Evolutionary conservation across 1,284 basidiomycete genomes (phyloP), one percentile per base, ranked within the genome.

Genomic region (Fistulinella cinereoalba): DNA sequence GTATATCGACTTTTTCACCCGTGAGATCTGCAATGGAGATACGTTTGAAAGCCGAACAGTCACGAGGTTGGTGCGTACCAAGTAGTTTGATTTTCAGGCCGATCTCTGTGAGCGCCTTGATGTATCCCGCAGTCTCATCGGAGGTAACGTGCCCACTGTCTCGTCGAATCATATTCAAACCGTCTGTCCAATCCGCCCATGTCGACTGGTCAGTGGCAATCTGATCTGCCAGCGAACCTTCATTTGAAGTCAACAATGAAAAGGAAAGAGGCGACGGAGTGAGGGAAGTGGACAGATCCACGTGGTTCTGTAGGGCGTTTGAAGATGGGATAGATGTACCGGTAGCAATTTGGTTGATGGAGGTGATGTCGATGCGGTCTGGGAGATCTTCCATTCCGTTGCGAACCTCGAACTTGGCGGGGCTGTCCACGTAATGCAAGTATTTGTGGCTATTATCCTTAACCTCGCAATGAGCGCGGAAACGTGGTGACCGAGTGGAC

Each of bases 171-270:
- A 96, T 91, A 58, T 92, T 91, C 63, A 98, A 69, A 3, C 94
- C 95, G 65, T 98, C 95, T 1, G 91, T 91, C 95, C 95, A 98
- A 69, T 98, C 95, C 19, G 92, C 89, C 79, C 91, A 93, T 37
- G 90, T 77, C 16, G 87, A 84, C 43, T 82, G 77, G 65, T 95
- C 90, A 9, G 89, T 81, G 2, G 93, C 92, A 56, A 94, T 87
- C 53, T 91, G 80, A 64, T 97, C 92, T 6, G 92, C 88, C 46
- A 96, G 66, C 16, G 87, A 86, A 13, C 81, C 79, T 58, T 90
- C 87, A 49, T 80, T 80, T 24, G 85, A 75, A 46, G 77, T 85
- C 43, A 89, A 65, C 48, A 94, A 67, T 5, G 89, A 92, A 66
- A 93, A 94, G 3, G 87, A 90, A 21, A 92, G 71, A 3, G 85